Conservation (phyloP, 139 green algal species). For the Zygnema circumcarinatum region DNA sequence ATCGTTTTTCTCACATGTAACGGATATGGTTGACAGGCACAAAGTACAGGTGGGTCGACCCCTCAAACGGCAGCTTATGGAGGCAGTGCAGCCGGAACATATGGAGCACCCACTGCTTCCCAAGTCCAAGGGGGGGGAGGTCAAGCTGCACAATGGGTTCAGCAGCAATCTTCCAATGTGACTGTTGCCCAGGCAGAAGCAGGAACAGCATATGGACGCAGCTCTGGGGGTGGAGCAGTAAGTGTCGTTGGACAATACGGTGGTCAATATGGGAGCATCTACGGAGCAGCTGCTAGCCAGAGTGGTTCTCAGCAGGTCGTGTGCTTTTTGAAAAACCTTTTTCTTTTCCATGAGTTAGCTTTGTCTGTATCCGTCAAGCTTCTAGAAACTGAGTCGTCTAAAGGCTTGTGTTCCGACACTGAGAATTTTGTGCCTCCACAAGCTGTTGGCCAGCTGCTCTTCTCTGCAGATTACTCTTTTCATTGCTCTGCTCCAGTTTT, state of each 20-base stretch:
- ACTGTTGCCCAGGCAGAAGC: neutral
- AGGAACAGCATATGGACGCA: neutral
- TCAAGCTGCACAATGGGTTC: neutral
- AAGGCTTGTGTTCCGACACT: too few species aligned
- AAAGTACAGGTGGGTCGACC: neutral
- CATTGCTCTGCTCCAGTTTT: too few species aligned
- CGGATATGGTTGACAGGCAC: too few species aligned
- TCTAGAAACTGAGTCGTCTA: too few species aligned
- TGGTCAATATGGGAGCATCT: neutral
- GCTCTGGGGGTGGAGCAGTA: neutral
- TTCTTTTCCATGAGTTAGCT: too few species aligned
- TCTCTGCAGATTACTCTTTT: too few species aligned
- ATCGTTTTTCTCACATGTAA: too few species aligned
- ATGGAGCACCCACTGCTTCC: neutral
- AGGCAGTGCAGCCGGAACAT: neutral
- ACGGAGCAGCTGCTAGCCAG: neutral
- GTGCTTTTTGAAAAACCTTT: too few species aligned
- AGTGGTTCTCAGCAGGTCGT: neutral
- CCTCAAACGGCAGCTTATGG: neutral
- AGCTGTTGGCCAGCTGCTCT: too few species aligned
- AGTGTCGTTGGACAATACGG: neutral
- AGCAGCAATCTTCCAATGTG: neutral
- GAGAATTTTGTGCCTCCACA: too few species aligned
- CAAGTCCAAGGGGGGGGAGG: neutral
- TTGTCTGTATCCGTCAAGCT: too few species aligned